Evolutionary conservation across 495 filamentous ascomycete species (phyloP).

Genomic region (Podospora pseudoanserina): DNA sequence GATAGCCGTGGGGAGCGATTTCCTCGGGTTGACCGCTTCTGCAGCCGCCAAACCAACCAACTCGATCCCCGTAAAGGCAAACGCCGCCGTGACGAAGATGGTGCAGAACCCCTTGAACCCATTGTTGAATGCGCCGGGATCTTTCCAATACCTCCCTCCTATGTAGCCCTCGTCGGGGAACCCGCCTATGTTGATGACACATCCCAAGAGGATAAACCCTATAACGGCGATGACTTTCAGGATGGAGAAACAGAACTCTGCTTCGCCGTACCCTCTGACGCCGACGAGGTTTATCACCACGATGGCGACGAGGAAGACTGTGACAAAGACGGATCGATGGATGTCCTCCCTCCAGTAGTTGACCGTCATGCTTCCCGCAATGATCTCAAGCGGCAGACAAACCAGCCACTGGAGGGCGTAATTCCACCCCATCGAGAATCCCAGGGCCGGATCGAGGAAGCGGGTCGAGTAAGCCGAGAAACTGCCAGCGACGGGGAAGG

Average conservation of each 20-base stretch:
- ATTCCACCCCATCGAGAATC: slow-evolving; percentile 98
- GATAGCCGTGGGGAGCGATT: slow-evolving; percentile 78
- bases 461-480: slow-evolving; percentile 91
- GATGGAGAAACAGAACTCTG: slow-evolving; percentile 82
- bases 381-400: slow-evolving; percentile 83
- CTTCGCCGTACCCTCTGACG: slow-evolving; percentile 85
- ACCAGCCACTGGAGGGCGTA: slow-evolving; percentile 94
- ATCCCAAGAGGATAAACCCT: slow-evolving; percentile 80
- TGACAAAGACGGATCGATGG: slow-evolving; percentile 77
- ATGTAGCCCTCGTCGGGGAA: slow-evolving; percentile 73
- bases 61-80: slow-evolving; percentile 90
- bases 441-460: slow-evolving; percentile 93
- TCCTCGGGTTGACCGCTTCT: slow-evolving; percentile 82
- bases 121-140: slow-evolving; percentile 84
- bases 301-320: slow-evolving; percentile 72
- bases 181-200: slow-evolving; percentile 76
- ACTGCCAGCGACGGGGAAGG: slow-evolving; percentile 87
- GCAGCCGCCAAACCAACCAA: slow-evolving; percentile 89
- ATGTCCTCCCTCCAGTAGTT: slow-evolving; percentile 71
- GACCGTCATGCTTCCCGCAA: slow-evolving; percentile 85
- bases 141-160: slow-evolving; percentile 75
- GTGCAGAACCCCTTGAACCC: slow-evolving; percentile 94
- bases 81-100: slow-evolving; percentile 89
- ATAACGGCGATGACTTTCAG: slow-evolving; percentile 85
- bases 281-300: slow-evolving; percentile 81